Percentiles rank a stretch among this genome's conserved stretches.
Evolutionary conservation across 2,329 filamentous ascomycete genomes (phyloP).

Genomic region (Pyrenochaeta sp.): DNA sequence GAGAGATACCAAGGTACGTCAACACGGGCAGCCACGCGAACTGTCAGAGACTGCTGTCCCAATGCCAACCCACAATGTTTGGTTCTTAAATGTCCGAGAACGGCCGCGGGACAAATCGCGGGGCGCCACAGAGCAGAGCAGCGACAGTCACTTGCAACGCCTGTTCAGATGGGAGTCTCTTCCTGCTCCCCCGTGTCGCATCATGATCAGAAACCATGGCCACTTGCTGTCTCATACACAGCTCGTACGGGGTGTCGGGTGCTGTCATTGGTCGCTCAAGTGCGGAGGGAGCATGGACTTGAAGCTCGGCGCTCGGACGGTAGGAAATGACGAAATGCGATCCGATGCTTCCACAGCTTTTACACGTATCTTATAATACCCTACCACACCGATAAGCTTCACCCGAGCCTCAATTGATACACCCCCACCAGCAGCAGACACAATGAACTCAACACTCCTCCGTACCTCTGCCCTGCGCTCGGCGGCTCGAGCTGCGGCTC

Average conservation of each 20-base stretch:
- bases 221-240: not conserved
- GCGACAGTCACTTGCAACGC: not conserved
- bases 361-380: slow-evolving; percentile 7
- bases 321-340: slow-evolving; percentile 38
- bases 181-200: not conserved
- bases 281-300: slow-evolving; percentile 13
- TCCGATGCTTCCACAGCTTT: slow-evolving; percentile 16
- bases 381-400: slow-evolving; percentile 8
- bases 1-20: slow-evolving; percentile 17
- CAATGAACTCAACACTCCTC: slow-evolving; percentile 80
- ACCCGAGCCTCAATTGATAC: slow-evolving; percentile 31
- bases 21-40: slow-evolving; percentile 23
- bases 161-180: not conserved
- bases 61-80: slow-evolving; percentile 7
- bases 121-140: slow-evolving; percentile 5
- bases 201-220: not conserved
- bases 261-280: slow-evolving; percentile 20
- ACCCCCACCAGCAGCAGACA: slow-evolving; percentile 36
- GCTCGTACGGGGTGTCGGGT: not conserved
- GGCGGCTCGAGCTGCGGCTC: slow-evolving; percentile 72
- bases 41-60: slow-evolving; percentile 25
- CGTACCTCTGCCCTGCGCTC: slow-evolving; percentile 75
- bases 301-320: slow-evolving; percentile 23
- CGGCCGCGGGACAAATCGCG: slow-evolving; percentile 22
- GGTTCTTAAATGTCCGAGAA: slow-evolving; percentile 16